phyloP scores from a whole-genome alignment of 2,329 filamentous ascomycete genomes.

The Leptodontidium sp. region DNA sequence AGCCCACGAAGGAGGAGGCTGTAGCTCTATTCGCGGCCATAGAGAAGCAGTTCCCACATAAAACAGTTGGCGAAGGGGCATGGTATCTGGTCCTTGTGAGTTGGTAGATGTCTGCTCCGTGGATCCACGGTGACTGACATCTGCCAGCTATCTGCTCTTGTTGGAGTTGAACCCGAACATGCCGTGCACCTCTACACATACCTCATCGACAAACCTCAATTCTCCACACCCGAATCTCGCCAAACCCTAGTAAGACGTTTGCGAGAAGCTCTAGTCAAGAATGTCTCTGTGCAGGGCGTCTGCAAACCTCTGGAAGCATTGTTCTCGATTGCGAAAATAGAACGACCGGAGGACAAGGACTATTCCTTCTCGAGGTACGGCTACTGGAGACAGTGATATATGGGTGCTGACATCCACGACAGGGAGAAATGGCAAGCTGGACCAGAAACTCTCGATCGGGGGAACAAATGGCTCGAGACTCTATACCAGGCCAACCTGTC shows the following conservation, averaged over 20 bases:
- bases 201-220: conserved; percentile 58
- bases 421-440: conserved; percentile 67
- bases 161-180: conserved; percentile 59
- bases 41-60: conserved; percentile 53
- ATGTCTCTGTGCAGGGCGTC: conserved; percentile 65
- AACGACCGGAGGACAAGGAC: conserved; percentile 62
- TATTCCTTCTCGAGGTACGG: conserved; percentile 46
- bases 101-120: conserved; percentile 10
- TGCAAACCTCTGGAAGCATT: conserved; percentile 65
- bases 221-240: conserved; percentile 53
- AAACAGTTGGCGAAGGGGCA: conserved; percentile 52
- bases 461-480: conserved; percentile 62
- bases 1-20: conserved; percentile 51
- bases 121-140: conserved; percentile 38
- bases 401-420: conserved; percentile 47
- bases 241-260: conserved; percentile 58
- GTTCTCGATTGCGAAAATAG: conserved; percentile 38
- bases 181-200: conserved; percentile 63
- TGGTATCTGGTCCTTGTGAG: conserved; percentile 56
- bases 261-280: conserved; percentile 67
- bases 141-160: conserved; percentile 47
- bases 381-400: neutral
- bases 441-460: conserved; percentile 60
- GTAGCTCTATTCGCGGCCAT: conserved; percentile 51
- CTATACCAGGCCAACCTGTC: conserved; percentile 49